Evolutionary conservation across 2,329 filamentous ascomycete genomes (phyloP).

Genomic region (Madurella mycetomatis): DNA sequence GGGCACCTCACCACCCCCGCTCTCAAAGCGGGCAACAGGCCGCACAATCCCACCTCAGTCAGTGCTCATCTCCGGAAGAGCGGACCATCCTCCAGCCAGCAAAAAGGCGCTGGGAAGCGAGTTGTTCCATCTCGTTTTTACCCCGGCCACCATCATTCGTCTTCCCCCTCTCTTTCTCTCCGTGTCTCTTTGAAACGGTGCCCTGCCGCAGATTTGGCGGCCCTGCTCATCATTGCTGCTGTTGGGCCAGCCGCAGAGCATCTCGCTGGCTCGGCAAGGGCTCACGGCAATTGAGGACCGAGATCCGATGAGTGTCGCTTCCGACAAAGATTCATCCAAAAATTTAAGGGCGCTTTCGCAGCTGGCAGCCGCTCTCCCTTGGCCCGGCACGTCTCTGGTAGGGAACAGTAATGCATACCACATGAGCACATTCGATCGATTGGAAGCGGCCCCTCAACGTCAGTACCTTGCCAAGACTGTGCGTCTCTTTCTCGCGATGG

Average conservation of each 20-base stretch:
- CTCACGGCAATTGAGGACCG: conserved; percentile 23
- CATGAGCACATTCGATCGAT: not conserved
- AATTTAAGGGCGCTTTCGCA: not conserved
- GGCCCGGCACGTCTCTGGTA: no score
- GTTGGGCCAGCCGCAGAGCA: conserved; percentile 7
- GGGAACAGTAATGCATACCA: no score
- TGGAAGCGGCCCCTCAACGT: not conserved
- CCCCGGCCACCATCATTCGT: conserved; percentile 6
- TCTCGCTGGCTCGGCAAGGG: conserved; percentile 15
- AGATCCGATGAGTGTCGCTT: conserved; percentile 10
- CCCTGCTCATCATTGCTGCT: conserved; percentile 8
- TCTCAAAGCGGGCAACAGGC: conserved; percentile 11
- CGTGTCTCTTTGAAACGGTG: conserved; percentile 10
- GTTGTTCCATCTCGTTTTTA: not conserved
- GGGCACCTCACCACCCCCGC: conserved; percentile 2
- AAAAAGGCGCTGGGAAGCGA: conserved; percentile 8
- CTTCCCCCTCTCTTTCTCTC: not conserved
- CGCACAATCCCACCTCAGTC: conserved; percentile 14
- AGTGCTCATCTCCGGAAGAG: conserved; percentile 21
- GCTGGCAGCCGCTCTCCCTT: no score
- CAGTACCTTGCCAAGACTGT: not conserved
- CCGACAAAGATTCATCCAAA: not conserved
- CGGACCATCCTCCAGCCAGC: conserved; percentile 17
- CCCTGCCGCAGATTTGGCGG: conserved; percentile 2
- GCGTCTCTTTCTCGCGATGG: not conserved